Evolutionary conservation across 1,139 yeast genomes (phyloP).

Genomic region (Taiozyma sp.): DNA sequence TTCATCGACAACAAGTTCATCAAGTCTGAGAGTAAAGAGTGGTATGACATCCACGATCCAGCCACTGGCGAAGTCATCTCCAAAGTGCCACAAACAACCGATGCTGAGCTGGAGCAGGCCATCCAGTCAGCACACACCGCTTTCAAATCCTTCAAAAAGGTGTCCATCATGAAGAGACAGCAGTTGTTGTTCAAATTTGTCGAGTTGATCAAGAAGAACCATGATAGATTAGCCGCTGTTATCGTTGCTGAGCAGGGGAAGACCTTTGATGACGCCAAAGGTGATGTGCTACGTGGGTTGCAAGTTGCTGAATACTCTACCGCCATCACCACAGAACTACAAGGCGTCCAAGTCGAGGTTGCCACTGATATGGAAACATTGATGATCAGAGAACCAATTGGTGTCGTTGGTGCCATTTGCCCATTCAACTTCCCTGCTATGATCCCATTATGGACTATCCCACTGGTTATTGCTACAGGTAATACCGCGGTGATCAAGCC

Average conservation of each 20-base stretch:
- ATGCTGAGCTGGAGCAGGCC: conserved; percentile 49
- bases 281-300: conserved; percentile 72
- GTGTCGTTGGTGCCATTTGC: conserved; percentile 68
- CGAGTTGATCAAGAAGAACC: conserved; percentile 55
- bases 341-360: conserved; percentile 64
- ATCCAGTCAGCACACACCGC: conserved; percentile 55
- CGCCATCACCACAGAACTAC: conserved; percentile 48
- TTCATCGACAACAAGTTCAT: conserved; percentile 54
- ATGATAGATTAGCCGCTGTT: conserved; percentile 65
- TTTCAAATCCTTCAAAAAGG: conserved; percentile 42
- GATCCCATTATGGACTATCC: conserved; percentile 80
- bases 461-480: conserved; percentile 67
- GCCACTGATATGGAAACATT: conserved; percentile 74
- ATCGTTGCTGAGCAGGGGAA: conserved; percentile 78
- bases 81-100: conserved; percentile 67
- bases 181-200: conserved; percentile 71
- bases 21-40: conserved; percentile 45
- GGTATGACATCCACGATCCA: conserved; percentile 75
- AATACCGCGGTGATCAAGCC: conserved; percentile 72
- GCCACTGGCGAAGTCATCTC: conserved; percentile 65
- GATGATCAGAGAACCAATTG: conserved; percentile 60
- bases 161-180: conserved; percentile 62
- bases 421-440: conserved; percentile 74
- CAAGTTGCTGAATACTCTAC: conserved; percentile 60
- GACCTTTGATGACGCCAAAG: conserved; percentile 70